phyloP scores from a whole-genome alignment of 2,329 filamentous ascomycete genomes.

The Neopestalotiopsis clavispora region DNA sequence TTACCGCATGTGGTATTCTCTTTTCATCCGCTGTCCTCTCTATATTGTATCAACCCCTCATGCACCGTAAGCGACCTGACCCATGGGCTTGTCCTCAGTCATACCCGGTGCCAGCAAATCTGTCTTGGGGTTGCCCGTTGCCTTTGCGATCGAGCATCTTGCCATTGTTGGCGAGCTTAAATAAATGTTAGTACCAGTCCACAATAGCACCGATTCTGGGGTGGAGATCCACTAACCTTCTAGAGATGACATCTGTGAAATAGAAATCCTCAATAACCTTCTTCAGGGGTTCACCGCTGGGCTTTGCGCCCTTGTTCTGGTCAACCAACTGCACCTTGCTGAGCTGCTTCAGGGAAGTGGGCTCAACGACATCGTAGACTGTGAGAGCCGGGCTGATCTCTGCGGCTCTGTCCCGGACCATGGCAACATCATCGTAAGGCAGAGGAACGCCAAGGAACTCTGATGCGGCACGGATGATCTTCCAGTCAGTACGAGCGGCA shows the following conservation, averaged over 20 bases:
- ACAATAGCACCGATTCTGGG: conserved; percentile 24
- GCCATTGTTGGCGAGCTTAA: conserved; percentile 95
- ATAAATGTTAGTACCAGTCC: conserved; percentile 12
- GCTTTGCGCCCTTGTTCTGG: conserved; percentile 86
- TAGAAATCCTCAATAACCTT: conserved; percentile 95
- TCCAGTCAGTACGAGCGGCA: conserved; percentile 95
- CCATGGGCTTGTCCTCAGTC: conserved; percentile 65
- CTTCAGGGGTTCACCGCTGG: conserved; percentile 76
- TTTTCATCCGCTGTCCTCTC: conserved; percentile 23
- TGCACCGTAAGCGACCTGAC: conserved; percentile 63
- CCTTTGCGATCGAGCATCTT: conserved; percentile 92
- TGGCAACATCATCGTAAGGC: conserved; percentile 90
- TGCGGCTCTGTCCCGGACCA: conserved; percentile 89
- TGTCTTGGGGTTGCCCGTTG: conserved; percentile 75
- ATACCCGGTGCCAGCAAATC: conserved; percentile 80
- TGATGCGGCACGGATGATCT: conserved; percentile 91
- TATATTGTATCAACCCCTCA: conserved; percentile 37
- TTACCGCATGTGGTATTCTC: conserved; percentile 17
- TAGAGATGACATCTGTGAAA: conserved; percentile 95
- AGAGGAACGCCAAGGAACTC: conserved; percentile 89
- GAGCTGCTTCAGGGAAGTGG: conserved; percentile 72
- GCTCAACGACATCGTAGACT: conserved; percentile 90
- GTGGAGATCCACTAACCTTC: conserved; percentile 69
- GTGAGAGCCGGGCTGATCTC: conserved; percentile 92
- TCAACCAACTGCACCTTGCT: conserved; percentile 96